These are phyloP conservation scores for Microdochium nivale DNA, from an alignment of 2,329 filamentous ascomycete genomes.

Conservation along the genomic window DNA sequence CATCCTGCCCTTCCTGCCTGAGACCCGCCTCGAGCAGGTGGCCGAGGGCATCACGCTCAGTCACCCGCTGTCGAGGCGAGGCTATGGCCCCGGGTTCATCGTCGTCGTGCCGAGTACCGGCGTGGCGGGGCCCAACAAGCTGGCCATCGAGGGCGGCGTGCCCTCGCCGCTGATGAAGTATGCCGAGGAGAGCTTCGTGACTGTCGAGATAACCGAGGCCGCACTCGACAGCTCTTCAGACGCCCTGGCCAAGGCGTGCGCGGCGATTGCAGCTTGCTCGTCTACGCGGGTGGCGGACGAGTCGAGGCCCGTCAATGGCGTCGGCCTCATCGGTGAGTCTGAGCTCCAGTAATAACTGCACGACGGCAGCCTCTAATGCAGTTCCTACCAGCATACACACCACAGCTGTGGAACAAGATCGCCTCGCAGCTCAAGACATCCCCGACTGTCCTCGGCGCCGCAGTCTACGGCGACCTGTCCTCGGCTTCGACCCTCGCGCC, in stretches of 20 bases:
- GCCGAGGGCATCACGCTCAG: neutral
- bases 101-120: slow-evolving; percentile 12
- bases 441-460: neutral
- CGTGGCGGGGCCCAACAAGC: slow-evolving; percentile 1
- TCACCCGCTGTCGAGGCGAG: slow-evolving; percentile 18
- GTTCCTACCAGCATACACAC: neutral
- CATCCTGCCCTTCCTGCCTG: neutral
- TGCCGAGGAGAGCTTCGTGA: slow-evolving; percentile 26
- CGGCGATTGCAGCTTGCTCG: neutral
- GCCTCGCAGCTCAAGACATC: neutral
- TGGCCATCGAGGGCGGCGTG: slow-evolving; percentile 4
- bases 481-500: slow-evolving; percentile 12
- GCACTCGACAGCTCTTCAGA: neutral
- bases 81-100: slow-evolving; percentile 23
- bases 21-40: neutral
- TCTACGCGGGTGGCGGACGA: neutral
- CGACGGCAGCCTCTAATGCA: neutral
- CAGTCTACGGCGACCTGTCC: slow-evolving; percentile 6
- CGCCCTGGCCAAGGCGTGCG: neutral
- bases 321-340: neutral
- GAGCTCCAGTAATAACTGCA: neutral
- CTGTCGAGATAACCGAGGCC: slow-evolving; percentile 9
- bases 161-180: slow-evolving; percentile 23
- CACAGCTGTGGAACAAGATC: neutral
- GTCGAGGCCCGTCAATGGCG: neutral